Evolutionary conservation across 805 yeast species (phyloP), one percentile per base, ranked within the genome.

Genomic region (Candida manassasensis): DNA sequence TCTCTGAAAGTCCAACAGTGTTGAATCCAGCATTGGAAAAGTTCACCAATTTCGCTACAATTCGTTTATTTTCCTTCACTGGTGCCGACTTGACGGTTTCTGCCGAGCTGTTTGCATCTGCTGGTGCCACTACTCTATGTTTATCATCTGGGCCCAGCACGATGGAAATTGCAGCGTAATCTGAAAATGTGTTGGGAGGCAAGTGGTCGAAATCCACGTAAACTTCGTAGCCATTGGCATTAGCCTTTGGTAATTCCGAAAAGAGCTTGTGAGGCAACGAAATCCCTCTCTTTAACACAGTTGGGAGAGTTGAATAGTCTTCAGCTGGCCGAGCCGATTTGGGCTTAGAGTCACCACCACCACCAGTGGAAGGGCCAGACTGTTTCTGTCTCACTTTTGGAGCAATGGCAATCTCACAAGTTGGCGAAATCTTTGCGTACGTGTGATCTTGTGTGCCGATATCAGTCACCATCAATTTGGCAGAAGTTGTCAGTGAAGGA

Each of bases 341-440:
- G 12, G 54, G 30, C 42, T 61, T 38, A 18, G 45, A 52, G 1
- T 47, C 38, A 1, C 49, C 34, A 31, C 57, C 52, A 6, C 59
- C 47, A 15, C 56, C 49, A 2, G 57, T 49, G 2, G 63, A 48
- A n/a, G 57, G 22, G 4, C 31, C 41, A 16, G 50, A 38, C 27
- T 54, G 55, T 37, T 55, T 57, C 21, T 45, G 56, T 37, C 57
- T 41, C 6, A 49, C 48, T 34, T 59, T 64, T 3, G 97, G 97
- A 5, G 94, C 86, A 19, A 90, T 79, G 37, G 82, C 73, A 10
- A 85, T 72, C 44, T 84, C 86, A 14, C 88, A 74, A 39, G 73
- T 73, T 0, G 83, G 77, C 2, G 79, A 67, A 3, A 85, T 55
- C 41, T 72, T 69, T 1, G 84, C 70, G 41, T 81, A 55, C 53